Conservation (phyloP, 2,329 filamentous ascomycete genomes). For the Venturia oleaginea region DNA sequence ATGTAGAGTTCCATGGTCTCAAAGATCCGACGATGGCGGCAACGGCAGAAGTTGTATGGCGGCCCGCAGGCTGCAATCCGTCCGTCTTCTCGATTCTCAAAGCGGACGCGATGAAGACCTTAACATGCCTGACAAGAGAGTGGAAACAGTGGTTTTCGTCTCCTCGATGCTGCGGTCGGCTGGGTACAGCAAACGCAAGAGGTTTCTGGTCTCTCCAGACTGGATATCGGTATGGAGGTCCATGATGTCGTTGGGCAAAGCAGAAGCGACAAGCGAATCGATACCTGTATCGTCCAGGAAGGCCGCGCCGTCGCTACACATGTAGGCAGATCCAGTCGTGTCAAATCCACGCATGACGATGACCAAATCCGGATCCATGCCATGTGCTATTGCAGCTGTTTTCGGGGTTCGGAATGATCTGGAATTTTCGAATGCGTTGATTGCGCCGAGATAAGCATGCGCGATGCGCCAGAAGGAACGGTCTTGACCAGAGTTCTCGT, state of each 20-base stretch:
- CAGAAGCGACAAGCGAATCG: conserved; percentile 11
- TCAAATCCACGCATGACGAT: conserved; percentile 11
- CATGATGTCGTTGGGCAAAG: conserved; percentile 11
- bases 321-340: conserved; percentile 9
- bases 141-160: background rate
- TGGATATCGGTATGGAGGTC: conserved; percentile 11
- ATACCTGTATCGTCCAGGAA: conserved; percentile 9
- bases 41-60: conserved; percentile 11
- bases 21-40: conserved; percentile 10
- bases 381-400: background rate
- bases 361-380: conserved; percentile 6
- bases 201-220: conserved; percentile 10
- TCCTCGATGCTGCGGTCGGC: background rate
- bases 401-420: conserved; percentile 6
- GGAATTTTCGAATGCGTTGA: conserved; percentile 8
- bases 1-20: conserved; percentile 7
- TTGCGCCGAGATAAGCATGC: conserved; percentile 8
- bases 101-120: background rate
- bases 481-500: conserved; percentile 9
- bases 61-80: conserved; percentile 7
- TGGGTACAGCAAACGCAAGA: conserved; percentile 9
- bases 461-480: conserved; percentile 11
- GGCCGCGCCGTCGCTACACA: conserved; percentile 10
- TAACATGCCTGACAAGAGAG: no score
- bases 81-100: conserved; percentile 2